Conservation (phyloP, 768 basidiomycete genomes). For the Mycena rosella region DNA sequence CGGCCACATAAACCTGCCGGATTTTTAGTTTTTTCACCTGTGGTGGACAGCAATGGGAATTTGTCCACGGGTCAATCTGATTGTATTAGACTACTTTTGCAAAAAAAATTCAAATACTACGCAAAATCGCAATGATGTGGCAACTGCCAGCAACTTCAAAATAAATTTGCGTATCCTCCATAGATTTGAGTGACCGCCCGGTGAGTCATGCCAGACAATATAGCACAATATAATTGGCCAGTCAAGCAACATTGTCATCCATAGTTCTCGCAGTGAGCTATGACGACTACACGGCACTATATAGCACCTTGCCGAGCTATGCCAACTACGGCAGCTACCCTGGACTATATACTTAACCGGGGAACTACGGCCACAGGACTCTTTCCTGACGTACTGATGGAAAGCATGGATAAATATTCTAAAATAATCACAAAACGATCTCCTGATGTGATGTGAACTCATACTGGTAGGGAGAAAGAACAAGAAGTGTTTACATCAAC, state of each 20-base stretch:
- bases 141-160: constrained; percentile 9
- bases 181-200: not conserved
- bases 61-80: constrained; percentile 10
- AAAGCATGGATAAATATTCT: too few species aligned
- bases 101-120: not conserved
- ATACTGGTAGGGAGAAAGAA: not conserved
- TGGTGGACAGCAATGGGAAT: constrained; percentile 12
- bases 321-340: constrained; percentile 8
- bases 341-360: constrained; percentile 7
- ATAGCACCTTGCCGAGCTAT: constrained; percentile 3
- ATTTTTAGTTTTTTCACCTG: constrained; percentile 10
- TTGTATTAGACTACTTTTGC: not conserved
- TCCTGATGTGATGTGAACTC: not conserved
- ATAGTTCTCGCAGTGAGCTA: constrained; percentile 12
- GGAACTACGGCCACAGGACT: constrained; percentile 14
- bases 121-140: constrained; percentile 7
- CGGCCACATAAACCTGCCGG: not conserved
- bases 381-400: constrained; percentile 7
- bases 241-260: constrained; percentile 5
- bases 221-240: constrained; percentile 5
- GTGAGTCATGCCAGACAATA: constrained; percentile 6
- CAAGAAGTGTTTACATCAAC: not conserved
- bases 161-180: not conserved
- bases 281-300: constrained; percentile 11
- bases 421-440: too few species aligned